Conservation (phyloP, 148 eudicot species). For the Persicaria tinctoria region DNA sequence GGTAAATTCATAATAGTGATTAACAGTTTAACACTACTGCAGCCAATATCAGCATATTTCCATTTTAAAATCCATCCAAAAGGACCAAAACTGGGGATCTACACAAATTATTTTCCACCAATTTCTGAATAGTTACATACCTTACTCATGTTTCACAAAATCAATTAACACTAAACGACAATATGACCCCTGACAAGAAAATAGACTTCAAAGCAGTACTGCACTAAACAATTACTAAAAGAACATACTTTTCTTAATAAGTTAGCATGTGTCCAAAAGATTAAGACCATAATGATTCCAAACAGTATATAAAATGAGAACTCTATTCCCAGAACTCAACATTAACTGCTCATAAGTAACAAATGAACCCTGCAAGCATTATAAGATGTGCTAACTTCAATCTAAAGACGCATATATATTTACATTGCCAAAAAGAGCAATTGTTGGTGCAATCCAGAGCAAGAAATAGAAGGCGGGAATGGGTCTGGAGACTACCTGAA, state of each 20-base stretch:
- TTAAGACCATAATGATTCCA: background rate
- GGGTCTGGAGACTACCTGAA: conserved; percentile 48
- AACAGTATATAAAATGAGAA: background rate
- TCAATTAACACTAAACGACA: background rate
- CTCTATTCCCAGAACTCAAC: background rate
- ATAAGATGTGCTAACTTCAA: background rate
- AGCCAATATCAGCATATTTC: background rate
- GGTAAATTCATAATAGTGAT: background rate
- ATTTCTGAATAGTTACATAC: background rate
- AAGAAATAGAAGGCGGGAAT: background rate
- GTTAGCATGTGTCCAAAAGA: background rate
- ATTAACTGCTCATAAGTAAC: background rate
- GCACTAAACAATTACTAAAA: background rate
- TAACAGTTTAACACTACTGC: background rate
- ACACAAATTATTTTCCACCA: background rate
- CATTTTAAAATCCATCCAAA: background rate
- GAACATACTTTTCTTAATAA: background rate
- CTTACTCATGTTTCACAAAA: background rate
- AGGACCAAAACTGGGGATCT: background rate
- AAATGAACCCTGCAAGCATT: background rate
- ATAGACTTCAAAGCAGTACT: background rate
- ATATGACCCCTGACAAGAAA: background rate
- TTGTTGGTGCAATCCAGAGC: conserved; percentile 1
- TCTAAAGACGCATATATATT: background rate
- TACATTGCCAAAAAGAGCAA: conserved; percentile 2